These are phyloP conservation scores for Yamadazyma phyllophila DNA, from an alignment of 805 yeast genomes.

Conservation along the genomic window DNA sequence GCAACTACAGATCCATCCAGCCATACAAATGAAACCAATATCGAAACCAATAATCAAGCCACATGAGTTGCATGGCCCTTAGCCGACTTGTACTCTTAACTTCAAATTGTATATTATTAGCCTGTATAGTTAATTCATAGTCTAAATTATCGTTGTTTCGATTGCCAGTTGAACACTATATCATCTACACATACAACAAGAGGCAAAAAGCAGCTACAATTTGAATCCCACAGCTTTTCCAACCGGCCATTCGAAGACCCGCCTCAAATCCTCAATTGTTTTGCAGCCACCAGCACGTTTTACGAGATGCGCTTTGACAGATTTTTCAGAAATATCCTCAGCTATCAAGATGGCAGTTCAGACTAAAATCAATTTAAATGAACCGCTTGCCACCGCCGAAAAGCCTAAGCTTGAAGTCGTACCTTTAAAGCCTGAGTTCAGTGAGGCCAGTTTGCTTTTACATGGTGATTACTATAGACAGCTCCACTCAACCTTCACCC, in stretches of 20 bases:
- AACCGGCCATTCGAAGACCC: not conserved
- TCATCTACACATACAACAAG: too few relatives aligned
- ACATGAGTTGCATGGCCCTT: too few relatives aligned
- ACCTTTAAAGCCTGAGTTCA: conserved; percentile 52
- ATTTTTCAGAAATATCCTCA: not conserved
- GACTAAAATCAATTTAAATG: conserved; percentile 48
- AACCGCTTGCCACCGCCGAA: conserved; percentile 52
- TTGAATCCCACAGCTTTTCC: too few relatives aligned
- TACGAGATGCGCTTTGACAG: not conserved
- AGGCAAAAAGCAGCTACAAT: too few relatives aligned
- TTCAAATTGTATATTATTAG: not conserved
- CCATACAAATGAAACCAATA: too few relatives aligned
- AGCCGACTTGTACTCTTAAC: too few relatives aligned
- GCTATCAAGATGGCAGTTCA: conserved; percentile 38
- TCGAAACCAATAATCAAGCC: too few relatives aligned
- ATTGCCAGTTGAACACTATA: too few relatives aligned
- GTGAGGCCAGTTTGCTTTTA: conserved; percentile 59
- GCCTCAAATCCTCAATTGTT: not conserved
- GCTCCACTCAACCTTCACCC: conserved; percentile 47
- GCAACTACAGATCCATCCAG: not conserved
- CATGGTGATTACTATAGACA: conserved; percentile 59
- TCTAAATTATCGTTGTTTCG: not conserved
- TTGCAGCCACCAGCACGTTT: not conserved
- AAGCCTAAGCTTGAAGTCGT: conserved; percentile 53
- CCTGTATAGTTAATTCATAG: not conserved